These are phyloP conservation scores for Goniomonas avonlea DNA, from an alignment of 78 protist species.

Conservation along the genomic window DNA sequence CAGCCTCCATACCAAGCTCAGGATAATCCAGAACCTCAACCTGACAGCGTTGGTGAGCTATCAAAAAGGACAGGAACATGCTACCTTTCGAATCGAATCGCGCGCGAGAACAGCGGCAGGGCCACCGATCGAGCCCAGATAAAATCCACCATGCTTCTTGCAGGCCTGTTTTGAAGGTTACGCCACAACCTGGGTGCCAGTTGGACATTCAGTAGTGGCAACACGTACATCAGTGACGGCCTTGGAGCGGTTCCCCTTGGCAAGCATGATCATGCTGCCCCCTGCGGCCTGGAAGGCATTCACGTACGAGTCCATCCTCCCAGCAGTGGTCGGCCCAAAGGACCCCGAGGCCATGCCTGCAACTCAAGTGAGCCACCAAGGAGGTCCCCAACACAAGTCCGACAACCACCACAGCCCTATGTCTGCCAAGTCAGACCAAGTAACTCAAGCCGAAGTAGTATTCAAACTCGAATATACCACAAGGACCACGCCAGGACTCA, in stretches of 20 bases:
- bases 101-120: conserved; percentile 76
- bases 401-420: too few relatives aligned
- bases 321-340: conserved; percentile 77
- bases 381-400: too few relatives aligned
- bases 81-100: too few relatives aligned
- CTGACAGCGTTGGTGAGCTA: conserved; percentile 4
- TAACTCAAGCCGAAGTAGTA: too few relatives aligned
- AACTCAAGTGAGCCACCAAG: neutral
- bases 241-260: conserved; percentile 68
- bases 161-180: too few relatives aligned
- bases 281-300: conserved; percentile 29
- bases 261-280: conserved; percentile 50
- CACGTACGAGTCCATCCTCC: conserved; percentile 72
- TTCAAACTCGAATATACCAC: too few relatives aligned
- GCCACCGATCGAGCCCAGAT: conserved; percentile 85
- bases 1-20: conserved; percentile 76
- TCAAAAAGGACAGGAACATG: too few relatives aligned
- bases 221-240: neutral
- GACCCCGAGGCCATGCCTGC: conserved; percentile 53
- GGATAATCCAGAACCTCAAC: conserved; percentile 66
- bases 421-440: too few relatives aligned
- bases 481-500: too few relatives aligned
- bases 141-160: conserved; percentile 69
- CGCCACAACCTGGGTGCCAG: neutral
- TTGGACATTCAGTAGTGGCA: neutral